Base-by-base conservation (phyloP, 1,284 basidiomycete genomes). In the Meira nashicola region DNA sequence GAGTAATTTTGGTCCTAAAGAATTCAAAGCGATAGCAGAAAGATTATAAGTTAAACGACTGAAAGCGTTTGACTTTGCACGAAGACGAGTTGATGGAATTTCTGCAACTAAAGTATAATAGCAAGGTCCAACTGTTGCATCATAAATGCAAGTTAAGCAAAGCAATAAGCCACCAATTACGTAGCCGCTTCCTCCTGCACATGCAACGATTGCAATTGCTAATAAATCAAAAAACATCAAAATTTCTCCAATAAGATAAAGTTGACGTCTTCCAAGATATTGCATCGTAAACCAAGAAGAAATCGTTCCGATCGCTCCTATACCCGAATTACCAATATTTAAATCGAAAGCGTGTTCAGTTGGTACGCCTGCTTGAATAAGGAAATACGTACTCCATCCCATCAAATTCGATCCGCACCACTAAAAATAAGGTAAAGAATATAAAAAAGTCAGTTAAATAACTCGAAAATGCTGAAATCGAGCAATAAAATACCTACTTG, bases 61-160 rank as follows among this genome's bases (percentile, higher is more conserved):
- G 21, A 84, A 77, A 0, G 80, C 83, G 62, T 83, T 79, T 1
- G 83, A 82, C 77, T 84, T 84, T 65, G 81, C 79, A 17, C 80
- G 75, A 5, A 83, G 77, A 25, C 82, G 78, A 21, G 80, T 79
- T n/a, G 81, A 80, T 0, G 80, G 75, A 41, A 82, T 71, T 56
- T 83, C 82, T 15, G 80, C 79, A 6, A 82, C 81, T 52, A 83
- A 71, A 43, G 77, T 78, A 70, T 80, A 82, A 69, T 78, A 79
- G 14, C 23, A 3, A 5, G 79, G 80, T 39, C 80, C 80, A 50
- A 81, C 71, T 12, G 78, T 74, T 39, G 73, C 39, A 64, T 81
- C 78, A 68, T 80, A 81, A 37, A 73, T 57, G 61, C 80, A 77
- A 63, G 80, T 79, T 76, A 80, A 81, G 56, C 79, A 70, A 44